Evolutionary conservation across 495 filamentous ascomycete genomes (phyloP).

Genomic region (Aspergillus incahuasiensis): DNA sequence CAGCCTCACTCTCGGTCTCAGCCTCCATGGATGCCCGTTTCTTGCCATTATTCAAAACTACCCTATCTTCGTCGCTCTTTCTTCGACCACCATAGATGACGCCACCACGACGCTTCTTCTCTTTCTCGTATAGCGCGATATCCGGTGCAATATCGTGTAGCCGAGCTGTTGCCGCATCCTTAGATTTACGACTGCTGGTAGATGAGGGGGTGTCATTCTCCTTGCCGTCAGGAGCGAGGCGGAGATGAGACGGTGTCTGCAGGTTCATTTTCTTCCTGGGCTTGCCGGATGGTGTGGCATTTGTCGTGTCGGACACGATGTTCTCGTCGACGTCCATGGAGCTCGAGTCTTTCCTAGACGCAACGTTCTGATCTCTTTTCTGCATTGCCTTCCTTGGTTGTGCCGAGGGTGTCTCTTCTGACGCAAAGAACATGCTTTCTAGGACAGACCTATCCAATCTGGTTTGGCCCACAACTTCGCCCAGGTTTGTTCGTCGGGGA

Average conservation of each 20-base stretch:
- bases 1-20: constrained; percentile 49
- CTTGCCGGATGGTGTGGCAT: constrained; percentile 30
- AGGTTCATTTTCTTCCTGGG: constrained; percentile 28
- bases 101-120: constrained; percentile 82
- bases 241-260: constrained; percentile 45
- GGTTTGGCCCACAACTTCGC: constrained; percentile 88
- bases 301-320: constrained; percentile 10
- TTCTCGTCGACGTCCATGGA: constrained; percentile 19
- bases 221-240: constrained; percentile 53
- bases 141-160: constrained; percentile 75
- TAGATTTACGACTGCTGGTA: constrained; percentile 78
- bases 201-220: constrained; percentile 83
- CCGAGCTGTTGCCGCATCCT: constrained; percentile 70
- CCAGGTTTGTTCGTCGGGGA: constrained; percentile 81
- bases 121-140: constrained; percentile 87
- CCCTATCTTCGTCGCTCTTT: constrained; percentile 47
- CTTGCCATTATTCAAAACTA: constrained; percentile 29
- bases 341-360: constrained; percentile 5
- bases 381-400: constrained; percentile 30
- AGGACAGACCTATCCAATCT: constrained; percentile 54
- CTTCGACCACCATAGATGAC: constrained; percentile 68
- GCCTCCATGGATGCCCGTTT: constrained; percentile 39
- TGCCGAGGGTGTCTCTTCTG: constrained; percentile 23
- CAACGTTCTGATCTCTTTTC: constrained; percentile 32
- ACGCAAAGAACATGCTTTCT: constrained; percentile 51